phyloP scores from a whole-genome alignment of 1,284 basidiomycete genomes.

The Phaffia rhodozyma region DNA sequence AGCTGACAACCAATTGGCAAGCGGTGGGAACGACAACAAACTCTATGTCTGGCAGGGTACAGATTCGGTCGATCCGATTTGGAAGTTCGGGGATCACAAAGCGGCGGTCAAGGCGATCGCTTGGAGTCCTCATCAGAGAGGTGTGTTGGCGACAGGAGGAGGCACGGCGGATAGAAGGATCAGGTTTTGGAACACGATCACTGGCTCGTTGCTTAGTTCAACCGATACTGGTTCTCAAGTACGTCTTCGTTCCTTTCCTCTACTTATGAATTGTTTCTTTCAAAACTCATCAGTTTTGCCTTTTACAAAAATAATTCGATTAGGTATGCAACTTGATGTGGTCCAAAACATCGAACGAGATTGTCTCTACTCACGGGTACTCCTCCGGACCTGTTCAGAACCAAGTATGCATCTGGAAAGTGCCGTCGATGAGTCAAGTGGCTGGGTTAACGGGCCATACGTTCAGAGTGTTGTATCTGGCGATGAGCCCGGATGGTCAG shows the following conservation, averaged over 20 bases:
- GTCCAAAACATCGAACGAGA: conserved; percentile 89
- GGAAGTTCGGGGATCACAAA: conserved; percentile 90
- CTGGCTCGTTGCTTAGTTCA: conserved; percentile 70
- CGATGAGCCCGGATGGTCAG: conserved; percentile 93
- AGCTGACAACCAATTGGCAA: conserved; percentile 63
- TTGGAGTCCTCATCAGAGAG: conserved; percentile 91
- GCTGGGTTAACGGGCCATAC: conserved; percentile 87
- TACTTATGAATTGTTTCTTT: not conserved
- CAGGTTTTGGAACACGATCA: conserved; percentile 89
- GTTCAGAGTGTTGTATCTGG: conserved; percentile 85
- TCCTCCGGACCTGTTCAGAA: conserved; percentile 88
- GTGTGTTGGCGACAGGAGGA: conserved; percentile 88
- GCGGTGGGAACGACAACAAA: conserved; percentile 97
- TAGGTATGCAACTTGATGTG: conserved; percentile 96
- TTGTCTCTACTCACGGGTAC: conserved; percentile 96
- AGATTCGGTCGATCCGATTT: conserved; percentile 53
- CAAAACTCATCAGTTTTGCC: no score
- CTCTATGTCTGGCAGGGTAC: conserved; percentile 84
- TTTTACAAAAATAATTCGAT: no score
- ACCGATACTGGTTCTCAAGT: conserved; percentile 90
- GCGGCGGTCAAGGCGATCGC: conserved; percentile 96
- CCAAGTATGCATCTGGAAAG: conserved; percentile 97
- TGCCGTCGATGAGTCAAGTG: conserved; percentile 83
- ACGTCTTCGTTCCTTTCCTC: conserved; percentile 28
- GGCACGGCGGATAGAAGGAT: conserved; percentile 97